Conservation (phyloP, 371 early-diverging fungal species). For the Mucor indicus region DNA sequence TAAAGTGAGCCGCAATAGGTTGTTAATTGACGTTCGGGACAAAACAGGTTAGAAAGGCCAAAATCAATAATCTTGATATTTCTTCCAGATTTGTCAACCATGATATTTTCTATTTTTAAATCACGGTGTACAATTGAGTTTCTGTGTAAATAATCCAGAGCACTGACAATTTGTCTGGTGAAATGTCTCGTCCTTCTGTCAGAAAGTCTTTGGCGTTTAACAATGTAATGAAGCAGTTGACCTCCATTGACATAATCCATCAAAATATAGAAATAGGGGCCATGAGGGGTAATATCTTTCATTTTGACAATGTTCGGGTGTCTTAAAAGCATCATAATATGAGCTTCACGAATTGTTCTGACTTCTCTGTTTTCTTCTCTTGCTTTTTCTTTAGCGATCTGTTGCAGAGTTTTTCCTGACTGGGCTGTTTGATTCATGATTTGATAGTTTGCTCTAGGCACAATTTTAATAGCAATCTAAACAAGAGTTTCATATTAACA, state of each 20-base stretch:
- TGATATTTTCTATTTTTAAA: slow-evolving; percentile 95
- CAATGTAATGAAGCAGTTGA: slow-evolving; percentile 87
- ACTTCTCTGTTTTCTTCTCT: slow-evolving; percentile 76
- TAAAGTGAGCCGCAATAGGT: slow-evolving; percentile 96
- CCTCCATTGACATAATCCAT: slow-evolving; percentile 92
- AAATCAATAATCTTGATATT: slow-evolving; percentile 92
- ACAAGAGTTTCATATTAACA: too few relatives aligned
- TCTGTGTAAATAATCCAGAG: slow-evolving; percentile 90
- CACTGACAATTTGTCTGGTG: slow-evolving; percentile 91
- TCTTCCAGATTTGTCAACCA: slow-evolving; percentile 83
- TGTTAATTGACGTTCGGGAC: slow-evolving; percentile 73
- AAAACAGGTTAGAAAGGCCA: slow-evolving; percentile 93
- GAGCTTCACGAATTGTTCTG: slow-evolving; percentile 87
- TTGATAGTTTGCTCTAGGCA: slow-evolving; percentile 38
- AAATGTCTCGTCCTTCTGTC: slow-evolving; percentile 89
- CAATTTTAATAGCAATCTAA: slow-evolving; percentile 48
- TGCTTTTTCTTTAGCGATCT: slow-evolving; percentile 41
- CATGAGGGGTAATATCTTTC: slow-evolving; percentile 79
- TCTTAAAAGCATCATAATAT: slow-evolving; percentile 87
- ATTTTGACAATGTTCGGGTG: slow-evolving; percentile 89
- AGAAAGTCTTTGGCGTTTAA: slow-evolving; percentile 83
- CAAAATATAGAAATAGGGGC: slow-evolving; percentile 85
- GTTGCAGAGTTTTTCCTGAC: slow-evolving; percentile 24
- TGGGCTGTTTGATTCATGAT: slow-evolving; percentile 15
- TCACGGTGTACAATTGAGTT: slow-evolving; percentile 98